These are phyloP conservation scores for Notholithocarpus densiflorus DNA, from an alignment of 306 rosid species.

Conservation along the genomic window DNA sequence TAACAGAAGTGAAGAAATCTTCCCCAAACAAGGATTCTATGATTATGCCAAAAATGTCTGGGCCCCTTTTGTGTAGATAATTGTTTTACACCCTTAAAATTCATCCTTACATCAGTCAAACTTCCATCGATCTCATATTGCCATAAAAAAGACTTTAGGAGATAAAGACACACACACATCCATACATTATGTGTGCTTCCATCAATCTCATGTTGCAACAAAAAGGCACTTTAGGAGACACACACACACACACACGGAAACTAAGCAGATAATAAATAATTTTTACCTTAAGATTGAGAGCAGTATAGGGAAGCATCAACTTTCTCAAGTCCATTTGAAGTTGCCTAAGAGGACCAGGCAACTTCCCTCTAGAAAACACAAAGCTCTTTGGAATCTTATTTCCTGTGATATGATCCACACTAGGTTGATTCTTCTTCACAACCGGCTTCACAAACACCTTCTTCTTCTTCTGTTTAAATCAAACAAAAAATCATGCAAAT, in stretches of 20 bases:
- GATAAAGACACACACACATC: neutral
- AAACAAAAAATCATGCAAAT: neutral
- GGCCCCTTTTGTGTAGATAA: neutral
- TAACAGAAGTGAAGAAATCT: neutral
- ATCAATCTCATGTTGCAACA: neutral
- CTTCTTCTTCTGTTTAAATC: conserved; percentile 42
- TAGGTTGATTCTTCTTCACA: conserved; percentile 45
- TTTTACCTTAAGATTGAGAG: conserved; percentile 70
- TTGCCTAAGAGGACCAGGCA: conserved; percentile 80
- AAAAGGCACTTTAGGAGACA: neutral
- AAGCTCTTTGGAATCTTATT: conserved; percentile 90
- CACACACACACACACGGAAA: neutral
- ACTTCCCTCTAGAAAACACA: conserved; percentile 75
- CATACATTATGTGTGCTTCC: neutral
- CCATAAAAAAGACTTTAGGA: neutral
- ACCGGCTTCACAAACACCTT: conserved; percentile 54
- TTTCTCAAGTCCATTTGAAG: conserved; percentile 90
- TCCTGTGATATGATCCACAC: conserved; percentile 84
- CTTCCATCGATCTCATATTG: neutral
- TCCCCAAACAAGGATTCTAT: neutral
- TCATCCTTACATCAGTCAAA: neutral
- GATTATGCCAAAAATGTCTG: neutral
- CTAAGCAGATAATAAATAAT: neutral
- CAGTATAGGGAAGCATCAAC: conserved; percentile 85
- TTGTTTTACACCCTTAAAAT: neutral